Conservation (phyloP, 2,329 filamentous ascomycete species). For the Arthrobotrys megalospora region DNA sequence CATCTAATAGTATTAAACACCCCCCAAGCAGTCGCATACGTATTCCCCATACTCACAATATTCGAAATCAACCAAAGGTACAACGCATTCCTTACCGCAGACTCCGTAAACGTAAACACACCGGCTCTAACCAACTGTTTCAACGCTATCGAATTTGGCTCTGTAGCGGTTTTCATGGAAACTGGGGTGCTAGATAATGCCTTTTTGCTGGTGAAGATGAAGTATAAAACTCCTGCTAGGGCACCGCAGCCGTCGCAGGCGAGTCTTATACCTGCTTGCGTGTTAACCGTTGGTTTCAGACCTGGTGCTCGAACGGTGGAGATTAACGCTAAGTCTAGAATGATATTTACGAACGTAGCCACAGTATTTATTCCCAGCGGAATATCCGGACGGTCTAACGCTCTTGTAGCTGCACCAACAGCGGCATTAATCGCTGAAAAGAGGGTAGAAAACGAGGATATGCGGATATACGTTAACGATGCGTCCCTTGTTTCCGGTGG, state of each 20-base stretch:
- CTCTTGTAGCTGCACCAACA: slow-evolving; percentile 75
- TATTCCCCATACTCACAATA: slow-evolving; percentile 75
- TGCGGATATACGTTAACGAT: slow-evolving; percentile 77
- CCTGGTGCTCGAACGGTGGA: slow-evolving; percentile 74
- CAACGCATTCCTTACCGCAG: slow-evolving; percentile 77
- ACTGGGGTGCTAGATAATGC: slow-evolving; percentile 32
- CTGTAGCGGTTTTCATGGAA: slow-evolving; percentile 55
- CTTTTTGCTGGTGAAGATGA: slow-evolving; percentile 68
- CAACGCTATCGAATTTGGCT: slow-evolving; percentile 70
- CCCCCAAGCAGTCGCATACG: slow-evolving; percentile 81
- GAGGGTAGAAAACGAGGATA: slow-evolving; percentile 76
- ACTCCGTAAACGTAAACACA: slow-evolving; percentile 75
- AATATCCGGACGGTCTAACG: slow-evolving; percentile 78
- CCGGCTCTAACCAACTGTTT: slow-evolving; percentile 73
- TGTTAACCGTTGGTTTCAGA: slow-evolving; percentile 74
- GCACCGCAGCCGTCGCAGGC: slow-evolving; percentile 75
- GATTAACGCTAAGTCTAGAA: slow-evolving; percentile 77
- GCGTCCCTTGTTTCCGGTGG: slow-evolving; percentile 73
- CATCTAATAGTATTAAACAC: slow-evolving; percentile 82
- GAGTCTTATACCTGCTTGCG: slow-evolving; percentile 76
- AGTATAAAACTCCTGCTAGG: slow-evolving; percentile 74
- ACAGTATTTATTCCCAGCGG: slow-evolving; percentile 76
- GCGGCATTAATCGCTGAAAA: slow-evolving; percentile 76
- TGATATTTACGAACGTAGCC: slow-evolving; percentile 78
- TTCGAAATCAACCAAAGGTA: slow-evolving; percentile 80